phyloP scores from a whole-genome alignment of 495 filamentous ascomycete genomes.

The Chaetomidium leptoderma region DNA sequence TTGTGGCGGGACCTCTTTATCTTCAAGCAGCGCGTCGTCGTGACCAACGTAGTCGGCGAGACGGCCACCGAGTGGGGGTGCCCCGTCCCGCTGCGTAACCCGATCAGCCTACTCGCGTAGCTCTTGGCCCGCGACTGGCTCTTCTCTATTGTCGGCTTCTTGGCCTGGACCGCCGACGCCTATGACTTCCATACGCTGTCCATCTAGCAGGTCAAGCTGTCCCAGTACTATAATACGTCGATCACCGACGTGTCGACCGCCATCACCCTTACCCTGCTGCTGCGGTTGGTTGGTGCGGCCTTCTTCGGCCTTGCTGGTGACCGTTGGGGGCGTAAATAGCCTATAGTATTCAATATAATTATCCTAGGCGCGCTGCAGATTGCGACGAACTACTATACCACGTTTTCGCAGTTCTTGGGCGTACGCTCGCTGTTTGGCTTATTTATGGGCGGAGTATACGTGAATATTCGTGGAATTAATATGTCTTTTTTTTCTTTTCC shows the following conservation, averaged over 20 bases:
- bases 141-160: conserved; percentile 60
- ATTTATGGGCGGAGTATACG: conserved; percentile 70
- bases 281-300: conserved; percentile 66
- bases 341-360: conserved; percentile 70
- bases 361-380: conserved; percentile 61
- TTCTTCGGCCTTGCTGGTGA: conserved; percentile 70
- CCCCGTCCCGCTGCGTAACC: conserved; percentile 57
- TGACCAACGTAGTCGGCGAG: conserved; percentile 56
- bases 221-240: conserved; percentile 56
- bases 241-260: conserved; percentile 67
- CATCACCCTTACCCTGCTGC: conserved; percentile 68
- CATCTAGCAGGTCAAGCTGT: conserved; percentile 64
- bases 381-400: conserved; percentile 64
- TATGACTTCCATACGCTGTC: conserved; percentile 76
- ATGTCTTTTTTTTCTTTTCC: not conserved
- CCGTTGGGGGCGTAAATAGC: conserved; percentile 74
- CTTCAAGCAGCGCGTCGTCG: conserved; percentile 62
- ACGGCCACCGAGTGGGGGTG: conserved; percentile 54
- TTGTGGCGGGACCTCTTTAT: conserved; percentile 57
- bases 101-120: conserved; percentile 55
- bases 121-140: conserved; percentile 55
- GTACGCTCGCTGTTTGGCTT: conserved; percentile 70
- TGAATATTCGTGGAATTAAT: too few relatives aligned
- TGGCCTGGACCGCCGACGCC: conserved; percentile 64
- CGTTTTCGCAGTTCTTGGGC: conserved; percentile 64